These are phyloP conservation scores for Pleurotus platypus DNA, from an alignment of 768 basidiomycete genomes.

Conservation along the genomic window DNA sequence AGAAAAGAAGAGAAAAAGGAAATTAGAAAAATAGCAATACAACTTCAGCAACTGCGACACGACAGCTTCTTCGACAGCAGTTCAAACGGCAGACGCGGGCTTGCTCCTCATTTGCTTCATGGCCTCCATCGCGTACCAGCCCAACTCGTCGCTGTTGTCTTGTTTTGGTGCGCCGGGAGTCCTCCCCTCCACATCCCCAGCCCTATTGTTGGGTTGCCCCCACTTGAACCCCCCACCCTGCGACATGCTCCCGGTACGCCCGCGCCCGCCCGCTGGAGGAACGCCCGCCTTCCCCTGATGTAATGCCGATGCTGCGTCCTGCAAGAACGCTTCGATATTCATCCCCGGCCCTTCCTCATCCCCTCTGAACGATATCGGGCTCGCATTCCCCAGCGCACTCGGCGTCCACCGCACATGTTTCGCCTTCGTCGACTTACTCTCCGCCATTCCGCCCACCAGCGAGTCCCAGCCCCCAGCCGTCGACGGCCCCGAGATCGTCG, in stretches of 20 bases:
- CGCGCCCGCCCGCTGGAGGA: neutral
- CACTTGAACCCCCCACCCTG: neutral
- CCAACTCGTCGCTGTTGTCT: slow-evolving; percentile 7
- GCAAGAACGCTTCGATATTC: slow-evolving; percentile 4
- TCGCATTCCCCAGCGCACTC: slow-evolving; percentile 9
- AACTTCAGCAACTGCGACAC: no score
- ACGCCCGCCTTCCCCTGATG: neutral
- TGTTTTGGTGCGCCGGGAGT: slow-evolving; percentile 2
- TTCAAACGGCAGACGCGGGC: slow-evolving; percentile 12
- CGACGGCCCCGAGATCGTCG: slow-evolving; percentile 2
- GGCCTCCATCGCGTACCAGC: slow-evolving; percentile 11
- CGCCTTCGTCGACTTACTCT: slow-evolving; percentile 1
- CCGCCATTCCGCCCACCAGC: neutral
- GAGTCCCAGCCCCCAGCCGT: slow-evolving; percentile 1
- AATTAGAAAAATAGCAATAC: neutral
- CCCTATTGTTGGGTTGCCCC: neutral
- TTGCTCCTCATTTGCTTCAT: slow-evolving; percentile 11
- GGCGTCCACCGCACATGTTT: slow-evolving; percentile 16
- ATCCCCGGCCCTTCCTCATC: neutral
- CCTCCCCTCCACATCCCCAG: slow-evolving; percentile 6
- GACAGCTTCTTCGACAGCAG: neutral
- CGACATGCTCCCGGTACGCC: neutral
- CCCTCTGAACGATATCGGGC: slow-evolving; percentile 1
- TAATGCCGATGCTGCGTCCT: neutral
- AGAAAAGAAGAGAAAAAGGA: neutral